Evolutionary conservation across 192 early-diverging fungal species (phyloP).

Genomic region (Lobosporangium transversale): DNA sequence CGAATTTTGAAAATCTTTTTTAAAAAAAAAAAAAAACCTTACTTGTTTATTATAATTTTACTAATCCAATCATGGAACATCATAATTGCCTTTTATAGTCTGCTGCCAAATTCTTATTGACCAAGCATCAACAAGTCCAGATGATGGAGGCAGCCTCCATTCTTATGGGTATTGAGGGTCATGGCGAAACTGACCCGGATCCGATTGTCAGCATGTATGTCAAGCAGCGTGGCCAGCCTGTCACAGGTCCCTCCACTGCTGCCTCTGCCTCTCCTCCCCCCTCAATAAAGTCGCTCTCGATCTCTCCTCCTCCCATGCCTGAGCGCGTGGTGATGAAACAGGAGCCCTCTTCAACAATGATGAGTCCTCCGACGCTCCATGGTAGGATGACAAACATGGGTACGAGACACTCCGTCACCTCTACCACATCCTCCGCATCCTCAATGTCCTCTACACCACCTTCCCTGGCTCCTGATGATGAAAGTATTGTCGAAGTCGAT

Average conservation of each 20-base stretch:
- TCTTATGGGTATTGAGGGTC: conserved; percentile 54
- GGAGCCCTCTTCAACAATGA: conserved; percentile 7
- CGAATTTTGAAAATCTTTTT: not conserved
- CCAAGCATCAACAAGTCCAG: conserved; percentile 77
- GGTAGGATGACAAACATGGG: conserved; percentile 6
- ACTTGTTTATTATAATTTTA: not conserved
- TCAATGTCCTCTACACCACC: conserved; percentile 42
- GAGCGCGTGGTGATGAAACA: conserved; percentile 26
- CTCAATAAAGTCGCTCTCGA: conserved; percentile 41
- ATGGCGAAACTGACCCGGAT: conserved; percentile 29
- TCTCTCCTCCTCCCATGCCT: conserved; percentile 23
- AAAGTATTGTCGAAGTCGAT: conserved; percentile 34
- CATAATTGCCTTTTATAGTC: conserved; percentile 2
- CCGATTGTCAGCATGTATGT: conserved; percentile 34
- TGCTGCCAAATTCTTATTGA: conserved; percentile 63
- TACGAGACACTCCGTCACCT: conserved; percentile 28
- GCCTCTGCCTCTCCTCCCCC: conserved; percentile 30
- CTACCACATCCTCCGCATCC: conserved; percentile 29
- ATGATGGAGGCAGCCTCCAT: conserved; percentile 74
- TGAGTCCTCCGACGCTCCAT: conserved; percentile 17
- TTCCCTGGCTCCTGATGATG: conserved; percentile 40
- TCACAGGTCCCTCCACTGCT: conserved; percentile 26
- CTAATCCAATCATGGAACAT: not conserved
- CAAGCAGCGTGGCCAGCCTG: conserved; percentile 24
- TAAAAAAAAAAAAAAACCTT: no score